phyloP scores from a whole-genome alignment of 805 yeast species.

The Huiozyma naganishii region DNA sequence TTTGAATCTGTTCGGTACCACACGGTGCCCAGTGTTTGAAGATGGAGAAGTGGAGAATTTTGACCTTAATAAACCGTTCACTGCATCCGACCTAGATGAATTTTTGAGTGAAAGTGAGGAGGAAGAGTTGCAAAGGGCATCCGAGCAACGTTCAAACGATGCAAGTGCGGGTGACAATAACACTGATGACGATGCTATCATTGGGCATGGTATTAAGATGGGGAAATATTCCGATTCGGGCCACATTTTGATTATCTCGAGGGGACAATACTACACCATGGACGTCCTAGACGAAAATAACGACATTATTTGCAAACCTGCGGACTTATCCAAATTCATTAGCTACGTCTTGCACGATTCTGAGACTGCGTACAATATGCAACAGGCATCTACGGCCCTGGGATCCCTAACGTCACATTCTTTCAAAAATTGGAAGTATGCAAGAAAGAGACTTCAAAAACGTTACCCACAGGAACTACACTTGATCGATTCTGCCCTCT shows the following conservation, averaged over 20 bases:
- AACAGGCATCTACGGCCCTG: conserved; percentile 49
- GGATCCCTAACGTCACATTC: conserved; percentile 85
- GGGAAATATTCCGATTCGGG: conserved; percentile 54
- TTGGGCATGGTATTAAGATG: conserved; percentile 53
- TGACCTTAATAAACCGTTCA: conserved; percentile 34
- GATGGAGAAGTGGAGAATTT: conserved; percentile 22
- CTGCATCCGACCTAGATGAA: conserved; percentile 34
- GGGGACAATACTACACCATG: conserved; percentile 80
- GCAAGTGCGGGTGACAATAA: conserved; percentile 1
- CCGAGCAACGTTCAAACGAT: not conserved
- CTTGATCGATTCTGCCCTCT: conserved; percentile 65
- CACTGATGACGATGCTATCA: conserved; percentile 4
- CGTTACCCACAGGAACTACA: conserved; percentile 29
- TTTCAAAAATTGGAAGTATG: conserved; percentile 70
- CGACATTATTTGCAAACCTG: conserved; percentile 54
- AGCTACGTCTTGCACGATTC: conserved; percentile 62
- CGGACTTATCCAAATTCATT: conserved; percentile 56
- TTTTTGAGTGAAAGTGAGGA: conserved; percentile 3
- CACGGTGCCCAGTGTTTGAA: conserved; percentile 39
- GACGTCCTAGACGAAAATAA: conserved; percentile 65
- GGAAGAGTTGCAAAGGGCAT: not conserved
- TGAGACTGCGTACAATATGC: conserved; percentile 43
- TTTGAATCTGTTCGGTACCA: conserved; percentile 55
- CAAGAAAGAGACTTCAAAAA: conserved; percentile 41
- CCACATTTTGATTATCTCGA: conserved; percentile 66